Evolutionary conservation across 106 monocot genomes (phyloP).

Genomic region (Xerophyta viscosa): DNA sequence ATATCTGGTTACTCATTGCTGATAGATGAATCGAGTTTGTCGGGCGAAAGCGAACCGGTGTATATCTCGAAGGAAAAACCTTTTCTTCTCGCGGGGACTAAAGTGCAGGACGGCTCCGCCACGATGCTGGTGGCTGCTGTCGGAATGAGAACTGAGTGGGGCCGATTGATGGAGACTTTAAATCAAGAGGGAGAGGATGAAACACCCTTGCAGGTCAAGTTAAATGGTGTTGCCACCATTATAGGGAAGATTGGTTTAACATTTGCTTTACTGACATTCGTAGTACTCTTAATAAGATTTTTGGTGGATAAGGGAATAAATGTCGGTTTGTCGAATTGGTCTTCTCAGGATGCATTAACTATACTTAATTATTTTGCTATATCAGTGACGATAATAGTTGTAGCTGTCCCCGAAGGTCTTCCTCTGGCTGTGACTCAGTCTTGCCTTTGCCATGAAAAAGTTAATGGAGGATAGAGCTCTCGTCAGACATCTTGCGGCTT

Average conservation of each 20-base stretch:
- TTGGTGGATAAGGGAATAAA: constrained; percentile 30
- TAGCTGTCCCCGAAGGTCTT: constrained; percentile 97
- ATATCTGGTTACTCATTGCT: constrained; percentile 73
- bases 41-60: constrained; percentile 89
- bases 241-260: constrained; percentile 92
- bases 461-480: constrained; percentile 87
- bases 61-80: constrained; percentile 53
- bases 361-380: constrained; percentile 85
- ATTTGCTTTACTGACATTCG: constrained; percentile 73
- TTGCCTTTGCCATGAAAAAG: constrained; percentile 97
- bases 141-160: constrained; percentile 97
- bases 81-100: constrained; percentile 82
- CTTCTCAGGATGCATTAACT: constrained; percentile 43
- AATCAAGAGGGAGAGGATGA: constrained; percentile 89
- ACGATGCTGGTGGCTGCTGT: constrained; percentile 90
- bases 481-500: constrained; percentile 88
- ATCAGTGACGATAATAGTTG: constrained; percentile 87
- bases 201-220: constrained; percentile 91
- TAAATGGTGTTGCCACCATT: constrained; percentile 95
- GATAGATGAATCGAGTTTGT: constrained; percentile 89
- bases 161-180: constrained; percentile 83
- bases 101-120: constrained; percentile 91
- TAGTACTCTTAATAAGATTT: constrained; percentile 59
- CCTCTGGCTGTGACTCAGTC: constrained; percentile 98
- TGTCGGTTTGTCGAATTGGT: constrained; percentile 50